Base-by-base conservation (phyloP, 345 rosid species). In the Brassica juncea region DNA sequence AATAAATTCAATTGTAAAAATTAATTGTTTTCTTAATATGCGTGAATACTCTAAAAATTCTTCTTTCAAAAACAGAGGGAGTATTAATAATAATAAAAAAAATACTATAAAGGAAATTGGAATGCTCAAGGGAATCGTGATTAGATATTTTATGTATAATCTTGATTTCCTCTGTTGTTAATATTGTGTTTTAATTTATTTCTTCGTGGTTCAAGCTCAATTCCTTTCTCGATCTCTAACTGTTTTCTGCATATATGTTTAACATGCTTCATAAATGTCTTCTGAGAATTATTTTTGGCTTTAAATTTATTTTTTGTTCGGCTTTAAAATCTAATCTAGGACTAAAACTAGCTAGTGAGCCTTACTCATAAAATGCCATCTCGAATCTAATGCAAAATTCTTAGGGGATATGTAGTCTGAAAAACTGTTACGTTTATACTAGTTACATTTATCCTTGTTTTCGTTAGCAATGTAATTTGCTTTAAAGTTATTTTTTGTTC, bases 131-230 rank as follows among this genome's bases (percentile, higher is more conserved):
- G 49, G 49, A 42, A 42, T 42, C 49, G 49, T 42, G 49, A 42
- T 42, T 42, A 42, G 49, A 42, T 60, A 69, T 15, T 47, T 47
- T 12, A 58, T 61, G 61, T 73, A 68, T 30, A 67, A 66, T 19
- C 49, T 42, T 78, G 61, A 21, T 67, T 58, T 73, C 82, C 64
- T 73, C 78, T 73, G 73, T 79, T 25, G 73, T 78, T 68, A 16
- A 78, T 31, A 69, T 11, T 42, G n/a, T 42, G 11, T 42, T 42
- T 42, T 42, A 14, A 10, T 42, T 42, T 42, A 14, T 42, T 42
- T 42, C 49, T 42, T 10, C 49, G 49, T 42, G 49, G 8, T 73
- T 62, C 63, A 47, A 60, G 28, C 28, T 35, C 30, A 27, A 15
- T 63, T 47, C 15, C 32, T 31, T 67, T 44, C 23, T 16, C 73